Evolutionary conservation across 2,329 filamentous ascomycete species (phyloP), one percentile per base, ranked within the genome.

Genomic region (Colletotrichum neosansevieriae): DNA sequence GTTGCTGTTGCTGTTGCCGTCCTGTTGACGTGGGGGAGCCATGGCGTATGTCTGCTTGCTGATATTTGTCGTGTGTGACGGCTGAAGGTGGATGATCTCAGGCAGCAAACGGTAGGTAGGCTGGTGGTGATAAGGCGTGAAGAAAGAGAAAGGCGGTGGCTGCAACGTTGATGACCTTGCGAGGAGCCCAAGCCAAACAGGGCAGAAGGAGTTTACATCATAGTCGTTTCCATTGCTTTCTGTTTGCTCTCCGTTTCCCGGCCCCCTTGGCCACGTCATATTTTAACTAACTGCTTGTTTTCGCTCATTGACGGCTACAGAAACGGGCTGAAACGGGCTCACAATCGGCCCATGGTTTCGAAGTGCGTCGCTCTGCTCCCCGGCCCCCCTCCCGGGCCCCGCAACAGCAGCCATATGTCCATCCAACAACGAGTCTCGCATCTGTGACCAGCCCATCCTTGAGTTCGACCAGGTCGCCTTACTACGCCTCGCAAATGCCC

Each of bases 401-500:
- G 2, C 2, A 7, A 9, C 2, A 0, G 44, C 0, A 47, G 17
- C 44, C 17, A 47, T 0, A 1, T 47, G 0, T 15, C 44, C 4
- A 15, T 47, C 44, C 17, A 47, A 47, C 10, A 13, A 47, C 44
- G 44, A 47, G 17, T 0, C 2, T 38, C 10, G 10, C 44, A 47
- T 47, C 44, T 47, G 10, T 0, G 44, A 47, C 17, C 44, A 47
- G 44, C 44, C 44, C 10, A 19, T 47, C 17, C 17, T 11, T 9
- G 2, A 19, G 17, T 47, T 47, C 4, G 44, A 47, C n/a, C 0
- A 1, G 2, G 10, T 1, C 17, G 17, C 17, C 4, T 19, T 7
- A 3, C 4, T 12, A 3, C 10, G 44, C 44, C 4, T 6, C 0
- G 17, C 4, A 13, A 21, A 19, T 6, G 17, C 44, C 44, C 17